Percentiles rank a stretch among this genome's conserved stretches.
These are phyloP conservation scores for Geranium rotundifolium DNA, from an alignment of 345 rosid genomes.

Conservation along the genomic window DNA sequence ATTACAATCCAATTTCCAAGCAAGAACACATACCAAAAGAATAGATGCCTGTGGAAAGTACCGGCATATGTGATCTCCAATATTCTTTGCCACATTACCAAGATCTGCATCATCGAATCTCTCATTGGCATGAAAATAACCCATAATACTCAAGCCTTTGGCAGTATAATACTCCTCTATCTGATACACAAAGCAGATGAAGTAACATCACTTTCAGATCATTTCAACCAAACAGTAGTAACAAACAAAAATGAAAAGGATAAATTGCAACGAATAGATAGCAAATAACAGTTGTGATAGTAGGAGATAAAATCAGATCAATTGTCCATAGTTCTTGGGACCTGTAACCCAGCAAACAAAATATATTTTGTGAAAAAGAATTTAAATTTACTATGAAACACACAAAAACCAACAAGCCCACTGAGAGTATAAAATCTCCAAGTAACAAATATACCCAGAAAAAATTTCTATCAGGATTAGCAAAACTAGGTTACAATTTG, in stretches of 20 bases:
- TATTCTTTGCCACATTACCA: slow-evolving; percentile 62
- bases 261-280: background rate
- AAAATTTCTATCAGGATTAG: too few relatives aligned
- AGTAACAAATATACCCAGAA: too few relatives aligned
- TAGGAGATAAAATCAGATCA: too few relatives aligned
- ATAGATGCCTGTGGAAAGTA: slow-evolving; percentile 67
- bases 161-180: slow-evolving; percentile 67
- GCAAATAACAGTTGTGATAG: background rate
- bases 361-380: too few relatives aligned
- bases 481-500: too few relatives aligned
- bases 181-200: slow-evolving; percentile 26
- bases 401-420: too few relatives aligned
- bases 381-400: too few relatives aligned
- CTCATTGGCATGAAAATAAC: slow-evolving; percentile 93
- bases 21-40: slow-evolving; percentile 47
- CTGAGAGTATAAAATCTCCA: too few relatives aligned
- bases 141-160: slow-evolving; percentile 68
- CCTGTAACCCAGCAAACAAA: background rate
- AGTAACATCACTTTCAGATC: slow-evolving; percentile 1
- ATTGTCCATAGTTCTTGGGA: too few relatives aligned
- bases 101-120: slow-evolving; percentile 70
- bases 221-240: background rate
- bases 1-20: background rate
- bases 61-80: slow-evolving; percentile 81
- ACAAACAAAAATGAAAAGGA: background rate